Conservation (phyloP, 225 moss, liverwort and hornwort species). For the Physcomitrium patens region DNA sequence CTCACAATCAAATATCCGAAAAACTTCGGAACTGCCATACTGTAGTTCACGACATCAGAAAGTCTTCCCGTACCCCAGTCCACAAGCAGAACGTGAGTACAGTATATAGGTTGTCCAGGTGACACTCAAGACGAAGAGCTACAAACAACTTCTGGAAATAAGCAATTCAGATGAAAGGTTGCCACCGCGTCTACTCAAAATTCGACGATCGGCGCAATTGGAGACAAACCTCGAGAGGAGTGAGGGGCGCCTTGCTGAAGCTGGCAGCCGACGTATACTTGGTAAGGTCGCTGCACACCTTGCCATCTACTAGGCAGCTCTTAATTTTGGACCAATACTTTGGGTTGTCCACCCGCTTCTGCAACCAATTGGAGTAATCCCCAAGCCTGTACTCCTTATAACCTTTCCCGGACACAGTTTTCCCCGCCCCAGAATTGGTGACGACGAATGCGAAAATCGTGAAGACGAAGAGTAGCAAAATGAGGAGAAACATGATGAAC, state of each 20-base stretch:
- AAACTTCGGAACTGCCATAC: too few relatives aligned
- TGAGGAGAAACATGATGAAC: constrained; percentile 81
- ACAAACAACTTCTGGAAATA: too few relatives aligned
- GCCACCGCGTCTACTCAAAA: too few relatives aligned
- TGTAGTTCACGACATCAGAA: too few relatives aligned
- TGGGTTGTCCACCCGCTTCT: constrained; percentile 69
- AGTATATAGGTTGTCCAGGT: too few relatives aligned
- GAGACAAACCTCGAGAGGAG: constrained; percentile 64
- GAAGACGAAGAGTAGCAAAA: constrained; percentile 76
- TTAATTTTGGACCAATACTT: constrained; percentile 77
- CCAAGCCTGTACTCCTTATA: constrained; percentile 89
- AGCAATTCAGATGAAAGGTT: too few relatives aligned
- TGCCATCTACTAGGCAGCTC: constrained; percentile 76
- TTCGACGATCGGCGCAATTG: too few relatives aligned
- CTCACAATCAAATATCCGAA: not conserved
- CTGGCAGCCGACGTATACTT: constrained; percentile 57
- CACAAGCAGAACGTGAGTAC: too few relatives aligned
- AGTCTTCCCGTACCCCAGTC: too few relatives aligned
- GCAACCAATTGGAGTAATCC: constrained; percentile 92
- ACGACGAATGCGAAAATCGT: constrained; percentile 94
- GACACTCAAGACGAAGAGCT: too few relatives aligned
- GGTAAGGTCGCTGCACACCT: constrained; percentile 67
- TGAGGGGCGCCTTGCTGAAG: constrained; percentile 72
- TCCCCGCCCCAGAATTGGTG: constrained; percentile 89
- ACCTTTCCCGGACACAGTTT: constrained; percentile 77